A percentile compares a stretch with the other conserved stretches of the same genome.
Conservation (phyloP, 2,329 filamentous ascomycete genomes). For the Penicillium capsulatum region DNA sequence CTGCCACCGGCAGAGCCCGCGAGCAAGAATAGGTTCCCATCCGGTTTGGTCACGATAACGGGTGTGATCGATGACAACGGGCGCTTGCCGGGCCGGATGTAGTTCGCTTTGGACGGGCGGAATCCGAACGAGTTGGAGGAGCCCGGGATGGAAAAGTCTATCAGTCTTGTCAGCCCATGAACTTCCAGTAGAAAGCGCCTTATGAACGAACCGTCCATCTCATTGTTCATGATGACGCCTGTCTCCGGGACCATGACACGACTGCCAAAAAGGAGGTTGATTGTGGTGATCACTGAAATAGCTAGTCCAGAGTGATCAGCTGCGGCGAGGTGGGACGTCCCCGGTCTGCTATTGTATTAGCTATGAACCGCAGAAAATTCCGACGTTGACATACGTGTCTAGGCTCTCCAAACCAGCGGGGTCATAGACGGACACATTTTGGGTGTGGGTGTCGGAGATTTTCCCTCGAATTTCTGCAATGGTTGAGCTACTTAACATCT, state of each 20-base stretch:
- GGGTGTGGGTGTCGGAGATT: conserved; percentile 69
- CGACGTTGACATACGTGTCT: conserved; percentile 47
- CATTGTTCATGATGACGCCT: conserved; percentile 70
- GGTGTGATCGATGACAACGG: conserved; percentile 80
- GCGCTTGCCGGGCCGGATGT: conserved; percentile 72
- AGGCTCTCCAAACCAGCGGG: conserved; percentile 62
- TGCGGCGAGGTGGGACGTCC: conserved; percentile 55
- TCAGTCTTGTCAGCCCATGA: too few species aligned
- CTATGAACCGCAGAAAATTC: not conserved
- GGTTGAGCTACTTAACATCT: conserved; percentile 61
- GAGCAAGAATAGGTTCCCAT: conserved; percentile 62
- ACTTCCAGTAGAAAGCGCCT: too few species aligned
- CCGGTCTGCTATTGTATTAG: conserved; percentile 34
- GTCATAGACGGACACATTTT: conserved; percentile 70
- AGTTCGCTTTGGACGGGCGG: conserved; percentile 74
- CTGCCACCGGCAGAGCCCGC: conserved; percentile 76
- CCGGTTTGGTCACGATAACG: conserved; percentile 65
- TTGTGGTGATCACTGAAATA: conserved; percentile 76
- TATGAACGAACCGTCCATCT: conserved; percentile 53
- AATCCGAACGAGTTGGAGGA: conserved; percentile 79
- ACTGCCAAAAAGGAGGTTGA: conserved; percentile 83
- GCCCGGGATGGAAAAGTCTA: conserved; percentile 83
- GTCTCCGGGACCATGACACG: conserved; percentile 74
- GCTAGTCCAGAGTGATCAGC: conserved; percentile 71
- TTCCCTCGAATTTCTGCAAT: conserved; percentile 58